Evolutionary conservation across 2,329 filamentous ascomycete genomes (phyloP).

Genomic region (Helotiales sp.): DNA sequence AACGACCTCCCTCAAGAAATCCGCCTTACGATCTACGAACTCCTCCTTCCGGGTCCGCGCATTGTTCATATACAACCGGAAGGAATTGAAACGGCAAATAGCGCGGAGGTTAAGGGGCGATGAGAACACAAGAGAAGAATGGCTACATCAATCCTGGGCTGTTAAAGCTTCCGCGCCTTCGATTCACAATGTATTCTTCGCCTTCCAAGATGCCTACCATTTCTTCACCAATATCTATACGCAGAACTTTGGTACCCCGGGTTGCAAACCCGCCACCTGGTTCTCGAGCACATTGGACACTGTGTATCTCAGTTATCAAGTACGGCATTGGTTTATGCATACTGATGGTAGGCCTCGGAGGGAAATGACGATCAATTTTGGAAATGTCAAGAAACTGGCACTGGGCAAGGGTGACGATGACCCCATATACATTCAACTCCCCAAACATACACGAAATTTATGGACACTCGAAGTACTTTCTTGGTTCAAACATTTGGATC

Average conservation of each 20-base stretch:
- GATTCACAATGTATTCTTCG: neutral
- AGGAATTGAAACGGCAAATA: no score
- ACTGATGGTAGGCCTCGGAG: neutral
- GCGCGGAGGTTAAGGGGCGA: no score
- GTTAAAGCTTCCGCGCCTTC: neutral
- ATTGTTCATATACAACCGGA: no score
- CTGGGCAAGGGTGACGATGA: no score
- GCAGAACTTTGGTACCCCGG: no score
- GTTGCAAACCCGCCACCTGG: no score
- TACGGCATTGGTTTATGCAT: neutral
- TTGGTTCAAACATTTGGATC: neutral
- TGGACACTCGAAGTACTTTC: neutral
- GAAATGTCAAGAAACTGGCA: neutral
- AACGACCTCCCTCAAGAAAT: neutral
- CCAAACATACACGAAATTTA: neutral
- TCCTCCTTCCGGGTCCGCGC: neutral
- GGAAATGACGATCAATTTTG: neutral
- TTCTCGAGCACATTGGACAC: neutral
- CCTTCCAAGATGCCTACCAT: neutral
- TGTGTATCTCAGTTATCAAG: neutral
- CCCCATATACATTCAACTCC: no score
- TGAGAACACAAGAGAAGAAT: no score
- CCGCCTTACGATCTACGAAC: neutral
- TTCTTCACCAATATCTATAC: neutral
- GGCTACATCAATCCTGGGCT: neutral